Evolutionary conservation across 257 asterid genomes (phyloP).

Genomic region (Salvia splendens): DNA sequence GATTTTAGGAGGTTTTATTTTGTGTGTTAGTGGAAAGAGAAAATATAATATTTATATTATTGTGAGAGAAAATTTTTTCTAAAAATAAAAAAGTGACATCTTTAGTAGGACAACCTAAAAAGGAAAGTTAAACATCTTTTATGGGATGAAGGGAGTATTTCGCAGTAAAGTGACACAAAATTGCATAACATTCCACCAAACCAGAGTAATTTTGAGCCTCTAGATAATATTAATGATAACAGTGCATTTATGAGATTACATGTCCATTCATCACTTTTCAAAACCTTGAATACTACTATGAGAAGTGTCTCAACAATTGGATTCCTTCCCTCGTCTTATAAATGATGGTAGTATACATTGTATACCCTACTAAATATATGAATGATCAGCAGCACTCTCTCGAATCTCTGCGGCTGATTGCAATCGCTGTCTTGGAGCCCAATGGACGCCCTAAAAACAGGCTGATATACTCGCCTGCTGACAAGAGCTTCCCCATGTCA

Average conservation of each 20-base stretch:
- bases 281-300: background rate
- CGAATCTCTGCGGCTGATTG: conserved; percentile 54
- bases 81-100: no score
- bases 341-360: conserved; percentile 21
- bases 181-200: background rate
- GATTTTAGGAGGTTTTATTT: no score
- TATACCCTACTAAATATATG: conserved; percentile 4
- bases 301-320: conserved; percentile 14
- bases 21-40: no score
- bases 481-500: conserved; percentile 67
- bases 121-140: no score
- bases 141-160: no score
- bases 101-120: no score
- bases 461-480: conserved; percentile 76
- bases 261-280: conserved; percentile 1
- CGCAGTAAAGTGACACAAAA: no score
- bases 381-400: background rate
- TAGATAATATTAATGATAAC: background rate
- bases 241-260: background rate
- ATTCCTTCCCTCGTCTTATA: background rate
- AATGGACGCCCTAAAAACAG: conserved; percentile 61
- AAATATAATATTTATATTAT: no score
- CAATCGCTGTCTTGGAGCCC: conserved; percentile 85
- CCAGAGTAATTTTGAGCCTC: background rate
- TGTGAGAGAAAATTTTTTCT: no score